Conservation (phyloP, 83 land plant genomes). For the Picea abies region DNA sequence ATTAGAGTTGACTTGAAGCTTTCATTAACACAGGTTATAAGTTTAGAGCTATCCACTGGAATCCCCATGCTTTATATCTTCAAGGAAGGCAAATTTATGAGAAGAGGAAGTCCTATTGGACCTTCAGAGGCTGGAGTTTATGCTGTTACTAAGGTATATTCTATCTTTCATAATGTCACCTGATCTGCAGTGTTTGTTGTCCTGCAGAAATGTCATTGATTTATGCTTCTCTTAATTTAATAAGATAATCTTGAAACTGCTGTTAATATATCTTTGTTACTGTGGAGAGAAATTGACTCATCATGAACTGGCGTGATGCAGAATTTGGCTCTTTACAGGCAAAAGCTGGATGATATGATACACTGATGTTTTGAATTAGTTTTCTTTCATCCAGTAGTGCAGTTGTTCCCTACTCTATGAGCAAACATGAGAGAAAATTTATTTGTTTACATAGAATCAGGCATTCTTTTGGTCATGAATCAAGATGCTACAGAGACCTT, state of each 20-base stretch:
- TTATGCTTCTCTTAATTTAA: neutral
- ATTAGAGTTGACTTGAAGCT: neutral
- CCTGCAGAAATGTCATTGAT: neutral
- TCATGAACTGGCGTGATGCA: slow-evolving; percentile 21
- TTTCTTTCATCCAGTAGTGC: neutral
- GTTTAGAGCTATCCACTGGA: slow-evolving; percentile 89
- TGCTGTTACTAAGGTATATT: slow-evolving; percentile 77
- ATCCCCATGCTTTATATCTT: slow-evolving; percentile 93
- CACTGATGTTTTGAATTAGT: slow-evolving; percentile 20
- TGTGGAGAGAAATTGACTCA: neutral
- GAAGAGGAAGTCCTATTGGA: slow-evolving; percentile 87
- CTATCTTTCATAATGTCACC: neutral
- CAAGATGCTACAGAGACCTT: too few species aligned
- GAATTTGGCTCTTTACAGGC: slow-evolving; percentile 75
- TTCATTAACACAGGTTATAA: slow-evolving; percentile 64
- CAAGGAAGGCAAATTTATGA: slow-evolving; percentile 78
- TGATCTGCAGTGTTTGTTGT: neutral
- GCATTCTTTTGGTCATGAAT: too few species aligned
- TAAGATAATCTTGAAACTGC: neutral
- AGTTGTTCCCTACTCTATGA: too few species aligned
- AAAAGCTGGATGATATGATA: slow-evolving; percentile 70
- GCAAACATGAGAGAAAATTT: too few species aligned
- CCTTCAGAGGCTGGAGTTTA: slow-evolving; percentile 86
- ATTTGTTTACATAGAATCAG: too few species aligned
- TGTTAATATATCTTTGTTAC: neutral